These are phyloP conservation scores for Fraxinus greggii DNA, from an alignment of 305 asterid genomes.

Conservation along the genomic window DNA sequence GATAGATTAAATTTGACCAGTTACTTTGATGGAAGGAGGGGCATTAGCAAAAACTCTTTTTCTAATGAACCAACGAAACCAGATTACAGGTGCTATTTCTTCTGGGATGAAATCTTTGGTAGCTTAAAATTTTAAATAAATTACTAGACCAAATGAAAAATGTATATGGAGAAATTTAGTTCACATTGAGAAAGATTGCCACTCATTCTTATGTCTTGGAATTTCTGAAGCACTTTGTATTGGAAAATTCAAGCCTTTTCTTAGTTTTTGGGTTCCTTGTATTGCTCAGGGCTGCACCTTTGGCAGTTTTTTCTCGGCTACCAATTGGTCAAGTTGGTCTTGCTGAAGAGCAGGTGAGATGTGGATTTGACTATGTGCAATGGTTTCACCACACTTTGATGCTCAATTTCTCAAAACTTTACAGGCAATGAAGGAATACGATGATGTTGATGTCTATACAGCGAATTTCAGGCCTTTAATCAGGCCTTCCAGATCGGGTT, in stretches of 20 bases:
- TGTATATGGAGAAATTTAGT: neutral
- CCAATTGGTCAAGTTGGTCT: slow-evolving; percentile 93
- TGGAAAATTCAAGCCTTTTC: neutral
- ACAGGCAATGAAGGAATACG: slow-evolving; percentile 73
- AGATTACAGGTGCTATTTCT: slow-evolving; percentile 59
- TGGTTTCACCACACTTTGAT: slow-evolving; percentile 13
- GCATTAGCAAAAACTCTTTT: slow-evolving; percentile 88
- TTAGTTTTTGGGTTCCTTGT: slow-evolving; percentile 21
- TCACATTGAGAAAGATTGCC: neutral
- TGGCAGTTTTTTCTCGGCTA: slow-evolving; percentile 96
- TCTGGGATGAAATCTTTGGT: neutral
- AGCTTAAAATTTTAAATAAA: slow-evolving; percentile 8
- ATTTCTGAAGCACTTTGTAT: neutral
- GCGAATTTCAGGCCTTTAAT: slow-evolving; percentile 84
- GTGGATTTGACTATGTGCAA: slow-evolving; percentile 9
- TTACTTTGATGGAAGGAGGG: slow-evolving; percentile 97
- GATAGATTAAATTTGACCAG: slow-evolving; percentile 94
- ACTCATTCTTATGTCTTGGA: neutral
- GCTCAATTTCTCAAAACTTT: slow-evolving; percentile 24
- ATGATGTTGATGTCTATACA: slow-evolving; percentile 78
- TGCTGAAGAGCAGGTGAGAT: slow-evolving; percentile 80
- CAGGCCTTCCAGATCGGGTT: slow-evolving; percentile 89
- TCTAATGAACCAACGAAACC: slow-evolving; percentile 78
- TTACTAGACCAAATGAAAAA: neutral
- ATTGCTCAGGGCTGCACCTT: slow-evolving; percentile 66